Evolutionary conservation across 345 rosid species (phyloP).

Genomic region (Aethionema arabicum): DNA sequence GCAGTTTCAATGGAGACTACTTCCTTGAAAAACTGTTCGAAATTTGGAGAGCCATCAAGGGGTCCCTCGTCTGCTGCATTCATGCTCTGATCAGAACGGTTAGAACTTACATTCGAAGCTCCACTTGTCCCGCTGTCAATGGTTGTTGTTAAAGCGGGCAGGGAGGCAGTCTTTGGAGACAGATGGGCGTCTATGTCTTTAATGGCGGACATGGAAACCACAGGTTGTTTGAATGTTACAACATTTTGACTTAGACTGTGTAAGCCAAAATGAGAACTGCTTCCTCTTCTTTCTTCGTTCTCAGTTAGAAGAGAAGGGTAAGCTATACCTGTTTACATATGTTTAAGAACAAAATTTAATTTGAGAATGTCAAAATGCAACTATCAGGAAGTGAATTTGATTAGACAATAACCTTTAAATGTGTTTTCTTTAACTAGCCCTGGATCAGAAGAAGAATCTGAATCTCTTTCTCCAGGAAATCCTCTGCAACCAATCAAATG

Average conservation of each 20-base stretch:
- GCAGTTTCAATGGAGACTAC: slow-evolving; percentile 47
- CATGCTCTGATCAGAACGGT: slow-evolving; percentile 60
- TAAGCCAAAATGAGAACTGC: slow-evolving; percentile 43
- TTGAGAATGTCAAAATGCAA: background rate
- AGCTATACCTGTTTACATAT: slow-evolving; percentile 42
- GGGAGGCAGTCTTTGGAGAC: slow-evolving; percentile 47
- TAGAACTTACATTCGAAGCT: slow-evolving; percentile 60
- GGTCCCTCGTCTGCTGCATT: slow-evolving; percentile 51
- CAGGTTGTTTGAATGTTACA: slow-evolving; percentile 47
- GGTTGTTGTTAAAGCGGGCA: slow-evolving; percentile 52
- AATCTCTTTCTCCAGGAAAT: slow-evolving; percentile 23
- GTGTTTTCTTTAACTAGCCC: slow-evolving; percentile 39
- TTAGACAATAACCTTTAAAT: slow-evolving; percentile 15
- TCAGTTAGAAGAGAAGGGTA: slow-evolving; percentile 41
- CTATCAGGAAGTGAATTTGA: background rate
- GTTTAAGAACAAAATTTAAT: background rate
- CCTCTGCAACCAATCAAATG: slow-evolving; percentile 23
- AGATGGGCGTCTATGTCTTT: slow-evolving; percentile 43
- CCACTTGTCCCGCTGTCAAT: slow-evolving; percentile 55
- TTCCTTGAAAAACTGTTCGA: slow-evolving; percentile 72
- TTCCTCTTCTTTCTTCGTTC: slow-evolving; percentile 38
- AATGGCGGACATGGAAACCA: slow-evolving; percentile 38
- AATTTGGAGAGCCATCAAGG: slow-evolving; percentile 50
- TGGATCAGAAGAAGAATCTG: slow-evolving; percentile 33
- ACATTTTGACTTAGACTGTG: slow-evolving; percentile 36